Percentiles rank a stretch among this genome's conserved stretches.
These are phyloP conservation scores for Sequoia sempervirens DNA, from an alignment of 75 land plant species.

Conservation along the genomic window DNA sequence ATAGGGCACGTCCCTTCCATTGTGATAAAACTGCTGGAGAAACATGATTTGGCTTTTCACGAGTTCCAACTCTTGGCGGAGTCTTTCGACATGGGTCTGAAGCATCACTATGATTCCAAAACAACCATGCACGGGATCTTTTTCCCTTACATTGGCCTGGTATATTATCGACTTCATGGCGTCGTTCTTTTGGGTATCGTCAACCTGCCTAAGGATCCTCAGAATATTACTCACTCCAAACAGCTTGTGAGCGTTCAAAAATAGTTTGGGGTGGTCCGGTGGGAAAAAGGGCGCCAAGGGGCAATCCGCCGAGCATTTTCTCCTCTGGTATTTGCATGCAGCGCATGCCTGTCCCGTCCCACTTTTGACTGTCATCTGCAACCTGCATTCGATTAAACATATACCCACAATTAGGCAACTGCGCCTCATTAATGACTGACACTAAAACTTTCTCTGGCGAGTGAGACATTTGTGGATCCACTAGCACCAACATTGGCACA, in stretches of 20 bases:
- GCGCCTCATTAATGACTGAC: too few species aligned
- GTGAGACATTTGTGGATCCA: too few species aligned
- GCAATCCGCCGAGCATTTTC: constrained; percentile 39
- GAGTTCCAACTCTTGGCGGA: constrained; percentile 28
- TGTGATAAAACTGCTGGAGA: background rate
- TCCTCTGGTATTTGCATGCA: constrained; percentile 59
- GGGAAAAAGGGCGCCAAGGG: constrained; percentile 53
- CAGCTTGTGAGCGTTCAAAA: constrained; percentile 54
- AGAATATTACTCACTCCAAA: constrained; percentile 64
- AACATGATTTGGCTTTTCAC: constrained; percentile 13
- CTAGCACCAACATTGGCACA: too few species aligned
- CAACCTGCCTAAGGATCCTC: constrained; percentile 37
- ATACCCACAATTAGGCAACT: too few species aligned
- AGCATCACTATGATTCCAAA: constrained; percentile 28
- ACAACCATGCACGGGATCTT: constrained; percentile 64
- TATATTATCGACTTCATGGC: constrained; percentile 55
- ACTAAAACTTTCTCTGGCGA: too few species aligned
- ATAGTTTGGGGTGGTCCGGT: constrained; percentile 33
- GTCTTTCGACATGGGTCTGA: constrained; percentile 20
- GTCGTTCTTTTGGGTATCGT: constrained; percentile 21
- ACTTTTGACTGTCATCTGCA: constrained; percentile 5
- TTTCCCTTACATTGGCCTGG: constrained; percentile 48
- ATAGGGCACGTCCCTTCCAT: too few species aligned
- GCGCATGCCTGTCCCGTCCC: constrained; percentile 35
- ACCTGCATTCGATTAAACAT: background rate